Conservation (phyloP, 2,329 filamentous ascomycete genomes). For the Paraphaeosphaeria minitans region DNA sequence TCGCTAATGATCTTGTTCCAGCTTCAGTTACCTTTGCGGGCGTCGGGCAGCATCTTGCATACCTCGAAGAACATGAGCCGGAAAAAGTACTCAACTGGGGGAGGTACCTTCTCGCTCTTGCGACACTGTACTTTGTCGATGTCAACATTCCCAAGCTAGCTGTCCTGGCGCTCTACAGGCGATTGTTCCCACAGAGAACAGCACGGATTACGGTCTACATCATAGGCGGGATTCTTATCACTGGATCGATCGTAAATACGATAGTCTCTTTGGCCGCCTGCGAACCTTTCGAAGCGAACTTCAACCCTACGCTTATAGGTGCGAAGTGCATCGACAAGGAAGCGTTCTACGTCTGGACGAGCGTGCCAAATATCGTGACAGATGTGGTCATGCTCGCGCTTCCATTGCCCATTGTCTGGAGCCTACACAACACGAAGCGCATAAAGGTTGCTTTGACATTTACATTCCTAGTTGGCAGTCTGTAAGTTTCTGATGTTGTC, state of each 20-base stretch:
- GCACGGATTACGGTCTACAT: not conserved
- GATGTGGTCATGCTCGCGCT: slow-evolving; percentile 2
- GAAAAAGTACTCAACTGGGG: not conserved
- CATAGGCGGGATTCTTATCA: not conserved
- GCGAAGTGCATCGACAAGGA: slow-evolving; percentile 1
- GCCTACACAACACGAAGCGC: slow-evolving; percentile 1
- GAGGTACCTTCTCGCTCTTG: not conserved
- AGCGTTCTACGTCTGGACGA: slow-evolving; percentile 1
- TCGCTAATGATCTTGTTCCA: not conserved
- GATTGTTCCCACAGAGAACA: not conserved
- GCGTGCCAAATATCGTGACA: slow-evolving; percentile 1
- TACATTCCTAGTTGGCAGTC: slow-evolving; percentile 3
- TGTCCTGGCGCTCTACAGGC: not conserved
- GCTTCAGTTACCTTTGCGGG: not conserved
- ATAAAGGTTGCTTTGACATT: slow-evolving; percentile 1
- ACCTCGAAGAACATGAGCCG: not conserved
- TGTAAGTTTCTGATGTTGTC: not conserved
- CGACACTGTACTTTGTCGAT: slow-evolving; percentile 2
- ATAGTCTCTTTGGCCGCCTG: slow-evolving; percentile 4
- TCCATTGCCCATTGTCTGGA: slow-evolving; percentile 2
- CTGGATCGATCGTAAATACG: slow-evolving; percentile 1
- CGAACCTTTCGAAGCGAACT: not conserved
- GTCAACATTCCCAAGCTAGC: slow-evolving; percentile 4
- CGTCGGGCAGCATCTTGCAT: slow-evolving; percentile 1
- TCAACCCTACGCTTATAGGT: not conserved